A percentile compares a stretch with the other conserved stretches of the same genome.
Evolutionary conservation across 306 rosid genomes (phyloP).

Genomic region (Acacia crassicarpa): DNA sequence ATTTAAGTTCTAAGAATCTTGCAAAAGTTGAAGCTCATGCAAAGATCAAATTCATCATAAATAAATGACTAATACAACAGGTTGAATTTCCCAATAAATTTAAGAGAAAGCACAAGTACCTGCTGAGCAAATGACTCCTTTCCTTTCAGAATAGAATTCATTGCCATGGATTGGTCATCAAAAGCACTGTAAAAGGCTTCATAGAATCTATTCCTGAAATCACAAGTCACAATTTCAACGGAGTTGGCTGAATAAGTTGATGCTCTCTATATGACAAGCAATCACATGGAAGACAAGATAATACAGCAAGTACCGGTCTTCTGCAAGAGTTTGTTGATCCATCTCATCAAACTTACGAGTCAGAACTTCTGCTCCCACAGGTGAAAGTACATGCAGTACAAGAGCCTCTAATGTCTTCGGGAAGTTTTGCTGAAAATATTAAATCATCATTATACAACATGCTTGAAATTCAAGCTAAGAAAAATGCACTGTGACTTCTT

Average conservation of each 20-base stretch:
- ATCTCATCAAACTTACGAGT: conserved; percentile 88
- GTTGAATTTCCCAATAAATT: conserved; percentile 29
- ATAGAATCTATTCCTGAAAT: conserved; percentile 66
- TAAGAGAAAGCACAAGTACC: conserved; percentile 55
- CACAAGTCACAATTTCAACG: conserved; percentile 14
- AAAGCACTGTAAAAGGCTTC: conserved; percentile 78
- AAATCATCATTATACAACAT: conserved; percentile 24
- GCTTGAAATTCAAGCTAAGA: conserved; percentile 27
- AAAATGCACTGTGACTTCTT: background rate
- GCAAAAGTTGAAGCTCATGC: background rate
- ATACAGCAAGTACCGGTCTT: conserved; percentile 66
- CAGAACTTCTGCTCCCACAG: conserved; percentile 86
- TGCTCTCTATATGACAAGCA: conserved; percentile 34
- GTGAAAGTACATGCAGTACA: conserved; percentile 82
- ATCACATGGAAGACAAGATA: conserved; percentile 20
- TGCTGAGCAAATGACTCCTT: conserved; percentile 78
- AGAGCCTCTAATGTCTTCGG: conserved; percentile 95
- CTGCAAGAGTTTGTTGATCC: conserved; percentile 61
- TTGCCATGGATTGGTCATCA: conserved; percentile 82
- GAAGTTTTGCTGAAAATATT: conserved; percentile 61
- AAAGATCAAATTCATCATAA: background rate
- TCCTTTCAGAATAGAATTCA: conserved; percentile 82
- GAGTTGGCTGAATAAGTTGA: conserved; percentile 24
- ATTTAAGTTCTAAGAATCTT: background rate
- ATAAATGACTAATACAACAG: conserved; percentile 12